A percentile compares a stretch with the other conserved stretches of the same genome.
Conservation (phyloP, 805 yeast genomes). For the Candida verbasci region DNA sequence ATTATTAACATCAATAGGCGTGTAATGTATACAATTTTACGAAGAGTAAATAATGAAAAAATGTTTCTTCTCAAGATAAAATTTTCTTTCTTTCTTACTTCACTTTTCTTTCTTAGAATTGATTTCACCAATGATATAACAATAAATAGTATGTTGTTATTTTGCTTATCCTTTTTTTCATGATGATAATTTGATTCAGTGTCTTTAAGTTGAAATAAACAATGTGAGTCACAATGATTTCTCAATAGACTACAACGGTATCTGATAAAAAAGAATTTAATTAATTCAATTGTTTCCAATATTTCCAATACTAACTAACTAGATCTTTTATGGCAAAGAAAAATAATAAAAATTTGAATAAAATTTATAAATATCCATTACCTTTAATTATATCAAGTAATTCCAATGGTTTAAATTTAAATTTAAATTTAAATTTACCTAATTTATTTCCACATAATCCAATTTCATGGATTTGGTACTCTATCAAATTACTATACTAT, state of each 20-base stretch:
- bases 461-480: constrained; percentile 52
- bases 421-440: constrained; percentile 37
- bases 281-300: no score
- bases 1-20: no score
- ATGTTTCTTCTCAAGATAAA: no score
- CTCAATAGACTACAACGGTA: constrained; percentile 97
- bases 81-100: no score
- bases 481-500: constrained; percentile 26
- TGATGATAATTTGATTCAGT: constrained; percentile 17
- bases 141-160: constrained; percentile 4
- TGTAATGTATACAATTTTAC: no score
- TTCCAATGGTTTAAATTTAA: no score
- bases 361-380: constrained; percentile 44
- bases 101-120: neutral
- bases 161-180: neutral
- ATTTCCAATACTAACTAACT: neutral
- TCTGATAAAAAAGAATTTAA: constrained; percentile 53
- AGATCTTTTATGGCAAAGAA: constrained; percentile 26
- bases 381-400: constrained; percentile 46
- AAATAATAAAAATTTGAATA: constrained; percentile 23
- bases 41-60: no score
- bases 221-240: constrained; percentile 65
- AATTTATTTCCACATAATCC: constrained; percentile 62
- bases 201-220: constrained; percentile 22
- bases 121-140: neutral